A percentile compares a stretch with the other conserved stretches of the same genome.
These are phyloP conservation scores for Xerocomellus amylosporus DNA, from an alignment of 768 basidiomycete genomes.

Conservation along the genomic window DNA sequence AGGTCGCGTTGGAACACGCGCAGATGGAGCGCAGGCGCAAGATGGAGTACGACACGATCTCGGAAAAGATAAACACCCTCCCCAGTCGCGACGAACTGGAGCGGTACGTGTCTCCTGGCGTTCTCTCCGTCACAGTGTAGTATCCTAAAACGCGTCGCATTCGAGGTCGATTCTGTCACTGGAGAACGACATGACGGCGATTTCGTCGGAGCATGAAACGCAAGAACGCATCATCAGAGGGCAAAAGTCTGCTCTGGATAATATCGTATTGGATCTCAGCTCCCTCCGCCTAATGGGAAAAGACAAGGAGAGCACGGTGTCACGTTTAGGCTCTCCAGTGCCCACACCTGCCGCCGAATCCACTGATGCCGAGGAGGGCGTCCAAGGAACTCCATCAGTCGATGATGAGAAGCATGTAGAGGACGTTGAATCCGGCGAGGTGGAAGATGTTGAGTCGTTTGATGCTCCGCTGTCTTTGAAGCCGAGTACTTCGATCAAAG, in stretches of 20 bases:
- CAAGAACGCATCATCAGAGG: slow-evolving; percentile 64
- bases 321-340: slow-evolving; percentile 39
- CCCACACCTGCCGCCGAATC: slow-evolving; percentile 51
- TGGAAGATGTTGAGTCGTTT: slow-evolving; percentile 36
- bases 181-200: slow-evolving; percentile 77
- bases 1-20: slow-evolving; percentile 71
- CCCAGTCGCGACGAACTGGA: slow-evolving; percentile 76
- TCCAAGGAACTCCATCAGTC: slow-evolving; percentile 19
- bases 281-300: slow-evolving; percentile 67
- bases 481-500: slow-evolving; percentile 33
- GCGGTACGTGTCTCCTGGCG: slow-evolving; percentile 50
- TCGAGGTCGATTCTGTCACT: slow-evolving; percentile 62
- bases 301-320: slow-evolving; percentile 50
- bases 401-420: slow-evolving; percentile 38
- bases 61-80: slow-evolving; percentile 78
- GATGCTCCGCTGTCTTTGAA: slow-evolving; percentile 26
- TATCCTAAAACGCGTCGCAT: slow-evolving; percentile 1
- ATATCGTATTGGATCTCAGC: slow-evolving; percentile 59
- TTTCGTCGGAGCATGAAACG: slow-evolving; percentile 69
- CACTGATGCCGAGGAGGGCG: slow-evolving; percentile 24
- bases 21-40: slow-evolving; percentile 73
- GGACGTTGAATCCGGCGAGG: slow-evolving; percentile 44
- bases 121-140: background rate
- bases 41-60: slow-evolving; percentile 82
- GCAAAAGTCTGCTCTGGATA: slow-evolving; percentile 66